phyloP scores from a whole-genome alignment of 768 basidiomycete genomes.

The Lactifluus pinguis region DNA sequence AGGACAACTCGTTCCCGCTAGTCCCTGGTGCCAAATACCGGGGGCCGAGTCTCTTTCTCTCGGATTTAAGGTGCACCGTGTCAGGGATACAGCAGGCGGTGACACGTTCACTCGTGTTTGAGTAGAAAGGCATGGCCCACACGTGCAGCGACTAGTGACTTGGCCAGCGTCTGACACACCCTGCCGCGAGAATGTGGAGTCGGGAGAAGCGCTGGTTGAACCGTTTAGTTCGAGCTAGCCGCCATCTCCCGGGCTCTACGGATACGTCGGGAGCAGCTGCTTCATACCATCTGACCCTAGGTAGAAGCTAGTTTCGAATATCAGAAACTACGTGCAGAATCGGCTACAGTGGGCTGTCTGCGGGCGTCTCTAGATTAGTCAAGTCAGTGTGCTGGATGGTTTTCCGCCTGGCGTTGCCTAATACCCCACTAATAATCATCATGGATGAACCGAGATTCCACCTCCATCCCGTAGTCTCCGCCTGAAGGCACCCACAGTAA shows the following conservation, averaged over 20 bases:
- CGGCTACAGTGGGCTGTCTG: neutral
- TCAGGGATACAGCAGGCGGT: neutral
- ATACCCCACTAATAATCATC: neutral
- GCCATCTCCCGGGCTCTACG: neutral
- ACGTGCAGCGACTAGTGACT: conserved; percentile 2
- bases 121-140: conserved; percentile 5
- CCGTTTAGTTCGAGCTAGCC: conserved; percentile 4
- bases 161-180: neutral
- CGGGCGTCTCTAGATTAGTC: neutral
- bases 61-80: neutral
- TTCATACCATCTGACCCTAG: conserved; percentile 1
- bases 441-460: neutral
- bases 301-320: conserved; percentile 8
- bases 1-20: conserved; percentile 6
- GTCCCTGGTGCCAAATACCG: conserved; percentile 7
- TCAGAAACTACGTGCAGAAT: conserved; percentile 1
- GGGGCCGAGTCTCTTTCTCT: neutral
- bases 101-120: neutral
- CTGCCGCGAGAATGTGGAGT: conserved; percentile 4
- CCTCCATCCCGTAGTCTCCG: neutral
- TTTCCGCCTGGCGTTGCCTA: neutral
- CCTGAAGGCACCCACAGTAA: too few species aligned
- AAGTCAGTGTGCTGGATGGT: neutral
- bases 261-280: neutral
- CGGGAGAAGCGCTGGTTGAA: neutral